Evolutionary conservation across 495 filamentous ascomycete species (phyloP), one percentile per base, ranked within the genome.

Genomic region (Corynascus novoguineensis): DNA sequence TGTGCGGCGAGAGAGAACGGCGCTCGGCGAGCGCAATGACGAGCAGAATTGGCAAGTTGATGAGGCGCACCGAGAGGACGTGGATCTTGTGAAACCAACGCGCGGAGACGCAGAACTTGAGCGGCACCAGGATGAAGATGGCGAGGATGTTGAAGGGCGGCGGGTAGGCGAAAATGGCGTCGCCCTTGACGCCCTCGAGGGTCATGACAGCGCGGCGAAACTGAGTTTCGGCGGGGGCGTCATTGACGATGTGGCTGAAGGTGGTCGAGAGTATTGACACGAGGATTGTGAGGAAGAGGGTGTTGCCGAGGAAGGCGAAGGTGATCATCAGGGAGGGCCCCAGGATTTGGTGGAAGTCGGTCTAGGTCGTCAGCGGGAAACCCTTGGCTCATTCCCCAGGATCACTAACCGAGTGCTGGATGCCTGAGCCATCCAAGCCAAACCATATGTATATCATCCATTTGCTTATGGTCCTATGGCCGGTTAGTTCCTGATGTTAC

Each of bases 381-480:
- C 29, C 34, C 17, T 59, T 28, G 19, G 17, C 49, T 11, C 22
- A 5, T 22, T n/a, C 48, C 24, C 1, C 5, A 31, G 34, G n/a
- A n/a, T n/a, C n/a, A 63, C 72, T 28, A 56, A 78, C 78, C 12
- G 85, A 86, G 59, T 78, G 70, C 57, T 85, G 75, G 31, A 89
- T 84, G 5, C 86, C 86, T 1, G 84, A 87, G 9, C 86, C 86
- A 55, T 89, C 86, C 12, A 89, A 75, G 0, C 86, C 86, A 58
- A 89, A 89, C 86, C 86, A 89, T 53, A 89, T 86, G 77, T 84
- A 89, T 0, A 89, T 76, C 86, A 89, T 88, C 86, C 86, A 89
- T 66, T 87, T 88, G 38, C 80, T 78, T 53, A 89, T 87, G 1
- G 78, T 86, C 21, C 82, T 74, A 50, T 35, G 11, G 48, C 71